Percentiles rank a stretch among this genome's conserved stretches.
Evolutionary conservation across 345 rosid genomes (phyloP).

Genomic region (Heritiera fomes): DNA sequence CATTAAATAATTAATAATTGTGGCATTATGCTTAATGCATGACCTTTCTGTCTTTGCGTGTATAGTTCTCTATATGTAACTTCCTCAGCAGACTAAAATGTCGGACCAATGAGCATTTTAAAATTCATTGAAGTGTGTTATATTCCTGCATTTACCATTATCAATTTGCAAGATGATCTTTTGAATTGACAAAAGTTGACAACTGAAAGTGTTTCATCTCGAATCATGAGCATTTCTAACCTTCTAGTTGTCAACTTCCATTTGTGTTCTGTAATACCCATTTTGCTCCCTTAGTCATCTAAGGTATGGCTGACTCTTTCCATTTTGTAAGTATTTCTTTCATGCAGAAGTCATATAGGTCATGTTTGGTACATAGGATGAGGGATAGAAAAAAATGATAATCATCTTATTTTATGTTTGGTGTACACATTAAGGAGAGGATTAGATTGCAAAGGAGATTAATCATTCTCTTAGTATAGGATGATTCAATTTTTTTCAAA

Average conservation of each 20-base stretch:
- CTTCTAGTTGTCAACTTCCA: not conserved
- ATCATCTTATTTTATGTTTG: no score
- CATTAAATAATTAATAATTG: not conserved
- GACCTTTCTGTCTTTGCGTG: slow-evolving; percentile 12
- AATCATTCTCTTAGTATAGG: no score
- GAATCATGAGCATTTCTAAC: not conserved
- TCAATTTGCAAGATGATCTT: not conserved
- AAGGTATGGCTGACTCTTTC: not conserved
- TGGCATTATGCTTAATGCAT: not conserved
- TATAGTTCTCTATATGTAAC: slow-evolving; percentile 23
- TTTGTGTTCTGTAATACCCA: not conserved
- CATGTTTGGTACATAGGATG: no score
- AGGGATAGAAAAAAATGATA: no score
- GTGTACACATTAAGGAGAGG: no score
- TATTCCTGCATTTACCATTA: not conserved
- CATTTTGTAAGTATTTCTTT: not conserved
- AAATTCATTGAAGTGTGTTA: slow-evolving; percentile 1
- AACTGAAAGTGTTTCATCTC: slow-evolving; percentile 1
- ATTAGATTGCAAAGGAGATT: no score
- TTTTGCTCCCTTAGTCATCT: not conserved
- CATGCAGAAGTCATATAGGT: not conserved
- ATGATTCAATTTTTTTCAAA: no score
- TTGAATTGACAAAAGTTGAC: not conserved
- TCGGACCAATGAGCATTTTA: slow-evolving; percentile 6
- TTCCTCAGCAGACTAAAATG: slow-evolving; percentile 7